Percentiles rank a stretch among this genome's conserved stretches.
Conservation (phyloP, 2,329 filamentous ascomycete species). For the Trichoderma harzianum region DNA sequence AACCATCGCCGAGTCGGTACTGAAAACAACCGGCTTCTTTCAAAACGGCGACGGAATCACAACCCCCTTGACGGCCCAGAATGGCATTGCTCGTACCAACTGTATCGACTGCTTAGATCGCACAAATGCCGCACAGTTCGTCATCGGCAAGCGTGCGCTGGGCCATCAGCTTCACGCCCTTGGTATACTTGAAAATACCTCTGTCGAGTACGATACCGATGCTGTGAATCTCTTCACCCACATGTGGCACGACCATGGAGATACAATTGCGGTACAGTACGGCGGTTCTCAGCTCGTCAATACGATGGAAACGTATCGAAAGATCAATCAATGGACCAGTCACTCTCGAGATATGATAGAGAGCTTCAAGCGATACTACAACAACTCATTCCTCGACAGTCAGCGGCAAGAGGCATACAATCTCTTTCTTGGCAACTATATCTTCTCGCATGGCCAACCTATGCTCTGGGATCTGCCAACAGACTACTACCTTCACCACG, state of each 20-base stretch:
- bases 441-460: slow-evolving; percentile 79
- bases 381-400: slow-evolving; percentile 97
- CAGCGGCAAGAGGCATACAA: slow-evolving; percentile 98
- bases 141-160: slow-evolving; percentile 90
- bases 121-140: slow-evolving; percentile 96
- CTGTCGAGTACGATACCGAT: slow-evolving; percentile 90
- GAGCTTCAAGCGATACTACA: slow-evolving; percentile 98
- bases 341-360: slow-evolving; percentile 98
- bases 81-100: slow-evolving; percentile 90
- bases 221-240: slow-evolving; percentile 94
- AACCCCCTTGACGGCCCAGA: slow-evolving; percentile 67
- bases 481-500: slow-evolving; percentile 94
- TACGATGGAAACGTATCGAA: slow-evolving; percentile 98
- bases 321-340: slow-evolving; percentile 98
- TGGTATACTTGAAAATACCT: slow-evolving; percentile 75
- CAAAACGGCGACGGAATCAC: slow-evolving; percentile 78
- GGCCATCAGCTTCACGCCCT: slow-evolving; percentile 90
- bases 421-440: slow-evolving; percentile 93
- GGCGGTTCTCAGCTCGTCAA: slow-evolving; percentile 97
- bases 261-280: slow-evolving; percentile 97
- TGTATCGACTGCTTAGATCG: slow-evolving; percentile 97
- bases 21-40: slow-evolving; percentile 87
- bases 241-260: slow-evolving; percentile 97
- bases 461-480: slow-evolving; percentile 96
- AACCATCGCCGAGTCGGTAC: slow-evolving; percentile 80